These are phyloP conservation scores for Cercophora scortea DNA, from an alignment of 495 filamentous ascomycete species.

Conservation along the genomic window DNA sequence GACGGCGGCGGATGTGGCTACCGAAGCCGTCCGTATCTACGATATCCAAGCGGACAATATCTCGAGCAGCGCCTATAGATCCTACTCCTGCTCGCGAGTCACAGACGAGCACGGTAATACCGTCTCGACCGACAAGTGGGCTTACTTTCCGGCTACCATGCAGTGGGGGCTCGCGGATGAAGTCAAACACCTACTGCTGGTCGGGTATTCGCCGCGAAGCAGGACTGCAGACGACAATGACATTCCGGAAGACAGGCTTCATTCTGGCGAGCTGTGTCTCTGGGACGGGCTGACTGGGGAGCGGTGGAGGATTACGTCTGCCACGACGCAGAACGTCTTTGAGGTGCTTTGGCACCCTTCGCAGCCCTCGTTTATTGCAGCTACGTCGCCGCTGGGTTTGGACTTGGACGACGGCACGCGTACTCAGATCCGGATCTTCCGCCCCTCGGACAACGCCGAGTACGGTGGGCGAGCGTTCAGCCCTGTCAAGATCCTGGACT, in stretches of 20 bases:
- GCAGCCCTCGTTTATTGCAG: constrained; percentile 49
- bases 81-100: constrained; percentile 41
- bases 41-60: constrained; percentile 24
- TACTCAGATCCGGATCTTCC: constrained; percentile 45
- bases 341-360: constrained; percentile 71
- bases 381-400: constrained; percentile 47
- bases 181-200: constrained; percentile 55
- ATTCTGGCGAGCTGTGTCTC: constrained; percentile 62
- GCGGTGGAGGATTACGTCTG: constrained; percentile 36
- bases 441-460: constrained; percentile 15
- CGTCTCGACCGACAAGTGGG: constrained; percentile 41
- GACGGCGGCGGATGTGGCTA: constrained; percentile 42
- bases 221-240: constrained; percentile 43
- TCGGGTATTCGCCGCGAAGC: constrained; percentile 64
- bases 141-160: constrained; percentile 62
- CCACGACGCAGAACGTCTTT: constrained; percentile 64
- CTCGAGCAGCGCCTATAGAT: constrained; percentile 21
- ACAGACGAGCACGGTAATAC: constrained; percentile 33
- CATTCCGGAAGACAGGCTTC: constrained; percentile 41
- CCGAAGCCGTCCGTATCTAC: constrained; percentile 43
- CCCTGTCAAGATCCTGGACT: constrained; percentile 49
- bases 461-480: constrained; percentile 24
- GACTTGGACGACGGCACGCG: constrained; percentile 31
- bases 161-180: constrained; percentile 54
- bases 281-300: constrained; percentile 54